Conservation (phyloP, 306 rosid genomes). For the Cajanus cajan region DNA sequence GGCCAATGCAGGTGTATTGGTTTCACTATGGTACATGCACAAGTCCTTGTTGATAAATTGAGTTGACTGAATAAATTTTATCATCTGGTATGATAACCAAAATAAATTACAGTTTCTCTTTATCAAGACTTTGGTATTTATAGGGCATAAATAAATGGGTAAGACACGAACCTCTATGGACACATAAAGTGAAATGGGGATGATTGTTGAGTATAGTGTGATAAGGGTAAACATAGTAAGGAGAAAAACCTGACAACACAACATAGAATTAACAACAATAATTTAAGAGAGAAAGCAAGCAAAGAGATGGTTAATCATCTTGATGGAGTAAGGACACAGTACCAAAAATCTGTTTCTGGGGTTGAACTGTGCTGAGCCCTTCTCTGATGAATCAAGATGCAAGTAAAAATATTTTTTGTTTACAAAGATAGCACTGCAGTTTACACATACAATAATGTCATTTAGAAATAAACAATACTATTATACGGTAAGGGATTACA, state of each 20-base stretch:
- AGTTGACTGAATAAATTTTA: slow-evolving; percentile 91
- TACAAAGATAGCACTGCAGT: slow-evolving; percentile 78
- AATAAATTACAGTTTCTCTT: slow-evolving; percentile 26
- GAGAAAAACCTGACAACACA: slow-evolving; percentile 64
- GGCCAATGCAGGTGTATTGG: slow-evolving; percentile 95
- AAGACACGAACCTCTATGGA: slow-evolving; percentile 86
- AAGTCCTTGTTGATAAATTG: slow-evolving; percentile 95
- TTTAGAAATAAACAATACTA: neutral
- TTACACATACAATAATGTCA: slow-evolving; percentile 25
- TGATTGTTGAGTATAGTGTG: slow-evolving; percentile 87
- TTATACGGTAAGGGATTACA: neutral
- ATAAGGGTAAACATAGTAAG: slow-evolving; percentile 93
- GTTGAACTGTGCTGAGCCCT: slow-evolving; percentile 64
- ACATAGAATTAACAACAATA: slow-evolving; percentile 30
- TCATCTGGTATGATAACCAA: slow-evolving; percentile 64
- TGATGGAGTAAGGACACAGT: slow-evolving; percentile 31
- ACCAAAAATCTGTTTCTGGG: slow-evolving; percentile 83
- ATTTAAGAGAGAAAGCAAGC: slow-evolving; percentile 3
- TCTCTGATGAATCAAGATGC: slow-evolving; percentile 58
- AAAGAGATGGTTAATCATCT: slow-evolving; percentile 24
- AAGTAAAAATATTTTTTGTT: slow-evolving; percentile 72
- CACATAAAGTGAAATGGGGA: slow-evolving; percentile 96
- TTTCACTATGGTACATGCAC: slow-evolving; percentile 82
- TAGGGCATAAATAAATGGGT: slow-evolving; percentile 23
- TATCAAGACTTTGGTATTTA: neutral